Evolutionary conservation across 1,139 yeast genomes (phyloP).

Genomic region (Chernovozyma aurita): DNA sequence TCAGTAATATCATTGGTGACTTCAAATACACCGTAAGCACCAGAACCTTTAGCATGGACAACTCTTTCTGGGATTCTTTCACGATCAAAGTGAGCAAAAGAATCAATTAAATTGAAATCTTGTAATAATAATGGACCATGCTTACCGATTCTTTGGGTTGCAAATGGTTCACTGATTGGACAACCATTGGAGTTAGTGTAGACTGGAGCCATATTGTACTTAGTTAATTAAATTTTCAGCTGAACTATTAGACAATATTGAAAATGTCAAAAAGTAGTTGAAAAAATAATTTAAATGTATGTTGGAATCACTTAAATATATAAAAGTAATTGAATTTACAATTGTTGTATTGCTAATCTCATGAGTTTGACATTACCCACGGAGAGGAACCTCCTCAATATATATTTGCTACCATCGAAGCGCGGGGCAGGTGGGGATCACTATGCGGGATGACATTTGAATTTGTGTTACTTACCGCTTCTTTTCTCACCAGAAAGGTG

Average conservation of each 20-base stretch:
- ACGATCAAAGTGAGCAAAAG: constrained; percentile 78
- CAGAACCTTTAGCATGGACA: constrained; percentile 88
- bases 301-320: no score
- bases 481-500: background rate
- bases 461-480: background rate
- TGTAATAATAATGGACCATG: constrained; percentile 75
- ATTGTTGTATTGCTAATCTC: no score
- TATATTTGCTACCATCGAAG: no score
- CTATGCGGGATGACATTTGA: background rate
- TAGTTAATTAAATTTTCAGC: background rate
- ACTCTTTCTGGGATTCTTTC: constrained; percentile 89
- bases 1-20: constrained; percentile 81
- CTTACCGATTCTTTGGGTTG: constrained; percentile 70
- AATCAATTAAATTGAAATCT: constrained; percentile 73
- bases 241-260: no score
- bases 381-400: background rate
- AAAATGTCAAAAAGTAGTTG: background rate
- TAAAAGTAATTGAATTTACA: no score
- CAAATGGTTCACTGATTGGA: constrained; percentile 65
- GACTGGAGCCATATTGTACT: constrained; percentile 25
- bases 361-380: no score
- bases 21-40: constrained; percentile 77
- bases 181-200: constrained; percentile 72
- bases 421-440: background rate
- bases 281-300: background rate